These are phyloP conservation scores for Spiraea crenata DNA, from an alignment of 331 rosid genomes.

Conservation along the genomic window DNA sequence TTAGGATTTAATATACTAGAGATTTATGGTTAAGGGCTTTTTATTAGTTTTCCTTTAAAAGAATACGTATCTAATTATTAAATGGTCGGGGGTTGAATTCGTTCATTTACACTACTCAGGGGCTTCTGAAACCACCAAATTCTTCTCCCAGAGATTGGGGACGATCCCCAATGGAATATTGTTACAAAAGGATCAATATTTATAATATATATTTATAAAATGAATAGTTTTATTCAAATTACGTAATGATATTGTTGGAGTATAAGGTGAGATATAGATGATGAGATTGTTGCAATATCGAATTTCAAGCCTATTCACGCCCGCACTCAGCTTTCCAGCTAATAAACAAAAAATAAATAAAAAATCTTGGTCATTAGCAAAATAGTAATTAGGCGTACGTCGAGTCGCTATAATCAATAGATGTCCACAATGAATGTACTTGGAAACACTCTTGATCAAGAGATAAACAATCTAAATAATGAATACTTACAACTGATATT, in stretches of 20 bases:
- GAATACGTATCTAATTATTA: no score
- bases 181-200: conserved; percentile 50
- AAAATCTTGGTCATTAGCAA: background rate
- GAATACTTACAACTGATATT: no score
- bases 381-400: background rate
- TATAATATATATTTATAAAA: no score
- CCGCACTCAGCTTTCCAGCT: conserved; percentile 35
- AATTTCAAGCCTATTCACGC: conserved; percentile 50
- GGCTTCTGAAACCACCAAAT: conserved; percentile 50
- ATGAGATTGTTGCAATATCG: conserved; percentile 53
- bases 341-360: background rate
- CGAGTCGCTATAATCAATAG: no score
- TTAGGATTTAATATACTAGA: no score
- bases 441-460: conserved; percentile 35
- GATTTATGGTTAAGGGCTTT: no score
- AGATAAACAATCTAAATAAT: conserved; percentile 37
- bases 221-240: no score
- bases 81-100: no score
- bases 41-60: no score
- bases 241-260: background rate
- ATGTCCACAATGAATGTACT: conserved; percentile 3
- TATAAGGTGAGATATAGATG: background rate
- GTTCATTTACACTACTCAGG: conserved; percentile 25
- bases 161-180: conserved; percentile 68
- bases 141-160: conserved; percentile 60